phyloP scores from a whole-genome alignment of 345 rosid genomes.

The Lagerstroemia speciosa region DNA sequence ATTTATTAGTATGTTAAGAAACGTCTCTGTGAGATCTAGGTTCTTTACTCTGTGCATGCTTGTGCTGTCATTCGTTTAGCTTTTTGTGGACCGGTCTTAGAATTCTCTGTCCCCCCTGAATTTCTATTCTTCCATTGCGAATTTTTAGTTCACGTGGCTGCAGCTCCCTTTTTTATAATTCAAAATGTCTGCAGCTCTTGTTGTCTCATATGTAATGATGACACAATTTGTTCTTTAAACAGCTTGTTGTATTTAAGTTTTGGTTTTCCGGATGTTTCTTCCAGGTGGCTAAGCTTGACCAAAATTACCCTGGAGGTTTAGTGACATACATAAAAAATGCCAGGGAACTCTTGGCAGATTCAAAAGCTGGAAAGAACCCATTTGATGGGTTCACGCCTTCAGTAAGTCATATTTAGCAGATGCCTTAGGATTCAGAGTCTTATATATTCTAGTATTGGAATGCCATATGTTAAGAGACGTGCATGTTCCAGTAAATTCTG shows the following conservation, averaged over 20 bases:
- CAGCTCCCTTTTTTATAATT: no score
- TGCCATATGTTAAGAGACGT: neutral
- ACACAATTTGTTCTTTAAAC: neutral
- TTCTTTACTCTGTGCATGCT: no score
- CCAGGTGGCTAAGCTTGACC: constrained; percentile 65
- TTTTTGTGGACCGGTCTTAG: neutral
- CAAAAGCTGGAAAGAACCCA: constrained; percentile 84
- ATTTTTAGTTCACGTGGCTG: neutral
- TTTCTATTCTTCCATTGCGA: neutral
- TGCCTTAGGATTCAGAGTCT: neutral
- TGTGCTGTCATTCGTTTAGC: no score
- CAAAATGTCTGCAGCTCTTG: neutral
- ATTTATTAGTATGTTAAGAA: no score
- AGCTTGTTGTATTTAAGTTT: neutral
- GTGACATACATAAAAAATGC: constrained; percentile 61
- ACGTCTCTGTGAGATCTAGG: no score
- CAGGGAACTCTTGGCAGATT: constrained; percentile 75
- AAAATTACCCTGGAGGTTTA: constrained; percentile 91
- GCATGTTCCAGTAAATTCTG: neutral
- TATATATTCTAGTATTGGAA: neutral
- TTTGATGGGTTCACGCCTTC: constrained; percentile 95
- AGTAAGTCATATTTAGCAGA: constrained; percentile 28
- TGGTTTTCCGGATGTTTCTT: neutral
- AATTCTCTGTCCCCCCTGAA: neutral
- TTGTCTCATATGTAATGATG: neutral